Conservation (phyloP, 768 basidiomycete genomes). For the Russula lepida region DNA sequence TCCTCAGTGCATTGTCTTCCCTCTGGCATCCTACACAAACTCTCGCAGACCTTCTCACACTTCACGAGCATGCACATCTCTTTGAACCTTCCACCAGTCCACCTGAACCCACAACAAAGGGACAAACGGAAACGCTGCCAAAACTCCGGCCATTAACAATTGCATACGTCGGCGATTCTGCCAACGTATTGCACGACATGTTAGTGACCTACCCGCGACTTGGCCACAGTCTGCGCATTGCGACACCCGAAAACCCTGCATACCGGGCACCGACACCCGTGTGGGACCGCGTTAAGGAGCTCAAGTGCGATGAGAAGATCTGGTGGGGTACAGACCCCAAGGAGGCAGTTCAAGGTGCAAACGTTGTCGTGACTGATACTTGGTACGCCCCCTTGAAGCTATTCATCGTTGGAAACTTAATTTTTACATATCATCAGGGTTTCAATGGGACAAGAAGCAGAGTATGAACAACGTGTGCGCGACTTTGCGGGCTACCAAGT, state of each 20-base stretch:
- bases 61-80: slow-evolving; percentile 64
- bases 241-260: slow-evolving; percentile 52
- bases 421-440: slow-evolving; percentile 48
- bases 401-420: background rate
- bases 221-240: slow-evolving; percentile 80
- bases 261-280: slow-evolving; percentile 69
- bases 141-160: slow-evolving; percentile 73
- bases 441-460: slow-evolving; percentile 97
- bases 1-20: slow-evolving; percentile 91
- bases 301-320: slow-evolving; percentile 64
- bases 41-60: slow-evolving; percentile 85
- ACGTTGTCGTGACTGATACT: slow-evolving; percentile 96
- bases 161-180: slow-evolving; percentile 89
- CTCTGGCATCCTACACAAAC: slow-evolving; percentile 96
- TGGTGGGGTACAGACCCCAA: slow-evolving; percentile 70
- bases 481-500: slow-evolving; percentile 94
- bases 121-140: slow-evolving; percentile 31
- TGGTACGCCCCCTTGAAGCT: slow-evolving; percentile 48
- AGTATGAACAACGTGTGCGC: slow-evolving; percentile 74
- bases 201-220: slow-evolving; percentile 89
- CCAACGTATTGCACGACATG: slow-evolving; percentile 96
- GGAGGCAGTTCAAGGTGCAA: slow-evolving; percentile 83
- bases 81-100: slow-evolving; percentile 33
- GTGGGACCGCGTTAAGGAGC: slow-evolving; percentile 71
- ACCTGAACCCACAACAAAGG: background rate